Base-by-base conservation (phyloP, 2,329 filamentous ascomycete genomes). In the Pezicula neosporulosa region DNA sequence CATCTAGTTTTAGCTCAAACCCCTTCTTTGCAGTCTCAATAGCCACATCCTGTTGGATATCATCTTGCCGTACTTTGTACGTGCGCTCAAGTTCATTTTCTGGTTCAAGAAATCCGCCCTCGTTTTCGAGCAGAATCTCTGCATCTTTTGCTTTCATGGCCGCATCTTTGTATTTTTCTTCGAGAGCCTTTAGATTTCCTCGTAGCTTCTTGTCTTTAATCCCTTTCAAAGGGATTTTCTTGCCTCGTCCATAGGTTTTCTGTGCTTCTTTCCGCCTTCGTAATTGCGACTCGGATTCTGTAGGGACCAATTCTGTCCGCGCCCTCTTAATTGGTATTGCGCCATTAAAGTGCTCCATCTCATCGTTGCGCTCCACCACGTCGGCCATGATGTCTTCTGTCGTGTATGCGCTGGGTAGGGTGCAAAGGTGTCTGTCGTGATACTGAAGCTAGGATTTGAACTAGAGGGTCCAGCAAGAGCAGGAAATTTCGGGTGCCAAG, bases 131-230 rank as follows among this genome's bases (percentile, higher is more conserved):
- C 61, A 99, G 74, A 51, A 99, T 94, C 72, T 99, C 94, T 19
- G 93, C 90, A 76, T 97, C 93, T 71, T 96, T 96, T 15, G 94
- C 91, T 68, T 89, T 86, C 35, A 95, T 70, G 1, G 88, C 76
- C 1, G 93, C 93, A 61, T 87, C 81, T 63, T 91, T 83, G 71
- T 91, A 93, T 69, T 94, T 94, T 53, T 75, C 75, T 68, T 99
- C 94, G 43, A 97, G 78, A 2, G 77, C 77, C 65, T 85, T 86
- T 46, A 99, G 73, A 58, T 90, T 96, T 12, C 83, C 81, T 45
- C 90, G 86, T 56, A 97, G 72, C 69, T 97, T 99, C 78, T 89
- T 95, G 76, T 97, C 91, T 63, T 85, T 88, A 63, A 96, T 83
- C 8, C 75, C 77, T 64, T 86, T 87, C 43, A 86, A 78, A 55